Conservation (phyloP, 148 eudicot genomes). For the Dianthus caryophyllus region DNA sequence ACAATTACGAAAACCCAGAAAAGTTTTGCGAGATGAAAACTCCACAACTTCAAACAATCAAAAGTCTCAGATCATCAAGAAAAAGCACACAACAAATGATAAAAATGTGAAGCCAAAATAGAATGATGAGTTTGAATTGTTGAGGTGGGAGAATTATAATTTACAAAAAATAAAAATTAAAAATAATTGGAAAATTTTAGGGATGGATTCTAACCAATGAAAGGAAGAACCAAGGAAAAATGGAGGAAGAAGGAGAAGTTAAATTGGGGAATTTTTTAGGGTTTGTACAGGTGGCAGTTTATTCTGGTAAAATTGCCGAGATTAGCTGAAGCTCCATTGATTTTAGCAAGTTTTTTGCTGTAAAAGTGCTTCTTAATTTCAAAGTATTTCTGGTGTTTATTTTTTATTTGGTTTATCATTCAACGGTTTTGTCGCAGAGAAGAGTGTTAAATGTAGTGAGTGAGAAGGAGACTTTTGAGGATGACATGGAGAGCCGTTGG, state of each 20-base stretch:
- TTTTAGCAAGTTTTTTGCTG: constrained; percentile 4
- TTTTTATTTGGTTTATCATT: neutral
- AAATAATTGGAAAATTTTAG: neutral
- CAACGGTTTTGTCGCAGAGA: constrained; percentile 30
- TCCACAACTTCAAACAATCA: constrained; percentile 16
- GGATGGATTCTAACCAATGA: constrained; percentile 48
- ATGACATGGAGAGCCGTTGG: constrained; percentile 47
- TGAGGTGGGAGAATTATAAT: neutral
- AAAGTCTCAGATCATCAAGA: constrained; percentile 1
- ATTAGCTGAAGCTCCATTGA: constrained; percentile 20
- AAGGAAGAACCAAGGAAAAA: constrained; percentile 60
- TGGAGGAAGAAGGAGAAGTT: constrained; percentile 30
- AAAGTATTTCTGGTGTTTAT: neutral
- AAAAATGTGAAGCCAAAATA: neutral
- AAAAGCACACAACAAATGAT: neutral
- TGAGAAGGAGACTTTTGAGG: constrained; percentile 10
- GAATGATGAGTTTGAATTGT: neutral
- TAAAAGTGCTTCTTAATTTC: neutral
- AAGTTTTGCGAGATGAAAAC: neutral
- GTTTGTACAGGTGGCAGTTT: constrained; percentile 26
- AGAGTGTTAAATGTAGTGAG: neutral
- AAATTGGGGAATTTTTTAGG: constrained; percentile 23
- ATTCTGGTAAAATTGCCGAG: constrained; percentile 27
- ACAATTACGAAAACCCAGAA: constrained; percentile 3
- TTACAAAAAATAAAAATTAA: too few species aligned